Base-by-base conservation (phyloP, 208 protist genomes). In the Acanthamoeba lugdunensis region DNA sequence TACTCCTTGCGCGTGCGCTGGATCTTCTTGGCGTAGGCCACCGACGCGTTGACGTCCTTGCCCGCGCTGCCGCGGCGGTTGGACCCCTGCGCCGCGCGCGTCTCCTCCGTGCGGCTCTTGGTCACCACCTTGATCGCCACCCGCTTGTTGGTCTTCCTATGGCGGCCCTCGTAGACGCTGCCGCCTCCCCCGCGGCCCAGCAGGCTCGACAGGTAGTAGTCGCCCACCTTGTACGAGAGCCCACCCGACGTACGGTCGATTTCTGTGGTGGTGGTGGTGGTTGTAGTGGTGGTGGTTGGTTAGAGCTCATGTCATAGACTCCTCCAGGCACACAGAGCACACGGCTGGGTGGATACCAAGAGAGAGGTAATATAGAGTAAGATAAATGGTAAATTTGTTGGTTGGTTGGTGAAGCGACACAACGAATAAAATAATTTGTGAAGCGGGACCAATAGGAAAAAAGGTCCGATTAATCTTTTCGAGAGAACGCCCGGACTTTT, bases 1-100 rank as follows among this genome's bases (percentile, higher is more conserved):
- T 94, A 61, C 54, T 91, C 52, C 84, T 56, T 75, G 37, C 65
- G 92, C 71, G 75, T 84, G 48, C 75, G 75, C 48, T 84, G 75
- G 75, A 84, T 84, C 75, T 84, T 84, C 75, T 84, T 84, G 75
- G 75, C 75, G 75, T 84, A 84, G 75, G 75, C 45, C 75, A 84
- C 75, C 75, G 69, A 77, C 69, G 75, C 75, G 75, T 56, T 84
- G 41, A 21, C 14, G 75, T 84, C 75, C 48, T 84, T 84, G 75
- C n/a, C 69, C 7, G 23, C 28, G 69, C 75, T 84, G 14, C 75
- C 75, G 13, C 75, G 73, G 23, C 73, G 73, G 7, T 21, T 28
- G 37, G 14, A 21, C 23, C 16, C 18, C 7, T 50, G 16, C 14
- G 61, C 61, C 16, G 61, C 41, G 45, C 75, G 75, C 18, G 73